These are phyloP conservation scores for Fonsecaea pedrosoi DNA, from an alignment of 2,329 filamentous ascomycete species.

Conservation along the genomic window DNA sequence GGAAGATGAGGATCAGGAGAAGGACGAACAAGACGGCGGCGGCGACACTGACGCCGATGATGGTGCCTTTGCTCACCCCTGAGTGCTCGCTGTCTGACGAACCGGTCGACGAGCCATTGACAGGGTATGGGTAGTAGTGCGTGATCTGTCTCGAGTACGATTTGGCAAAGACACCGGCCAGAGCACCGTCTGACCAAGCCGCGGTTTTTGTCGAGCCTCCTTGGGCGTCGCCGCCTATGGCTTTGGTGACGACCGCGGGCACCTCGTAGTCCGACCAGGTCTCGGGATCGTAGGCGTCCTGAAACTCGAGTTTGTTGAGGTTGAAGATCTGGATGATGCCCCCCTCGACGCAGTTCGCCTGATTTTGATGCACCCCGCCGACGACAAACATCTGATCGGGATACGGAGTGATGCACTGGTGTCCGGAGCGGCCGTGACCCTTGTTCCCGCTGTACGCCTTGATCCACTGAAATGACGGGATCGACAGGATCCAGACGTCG, in stretches of 20 bases:
- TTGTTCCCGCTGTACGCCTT: constrained; percentile 42
- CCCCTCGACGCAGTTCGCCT: constrained; percentile 32
- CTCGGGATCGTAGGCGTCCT: constrained; percentile 43
- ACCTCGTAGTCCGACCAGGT: constrained; percentile 45
- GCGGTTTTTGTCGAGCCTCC: constrained; percentile 44
- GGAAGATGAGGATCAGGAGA: constrained; percentile 50
- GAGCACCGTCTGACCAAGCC: constrained; percentile 44
- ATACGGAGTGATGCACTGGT: constrained; percentile 49
- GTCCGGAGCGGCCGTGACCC: constrained; percentile 44
- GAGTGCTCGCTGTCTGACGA: constrained; percentile 17
- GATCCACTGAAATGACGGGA: constrained; percentile 47
- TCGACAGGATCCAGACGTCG: constrained; percentile 46
- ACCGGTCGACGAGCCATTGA: constrained; percentile 37
- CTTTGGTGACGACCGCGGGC: constrained; percentile 41
- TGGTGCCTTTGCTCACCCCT: constrained; percentile 53
- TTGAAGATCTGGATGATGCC: constrained; percentile 57
- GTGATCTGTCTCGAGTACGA: constrained; percentile 63
- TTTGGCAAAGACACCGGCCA: constrained; percentile 62
- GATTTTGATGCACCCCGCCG: constrained; percentile 43
- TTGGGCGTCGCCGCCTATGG: constrained; percentile 47
- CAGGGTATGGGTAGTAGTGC: constrained; percentile 67
- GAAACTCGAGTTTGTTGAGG: constrained; percentile 45
- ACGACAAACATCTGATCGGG: constrained; percentile 58
- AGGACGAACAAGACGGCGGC: constrained; percentile 60
- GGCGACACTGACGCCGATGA: constrained; percentile 68